Evolutionary conservation across 805 yeast genomes (phyloP), one percentile per base, ranked within the genome.

Genomic region (Wickerhamomyces rabaulensis): DNA sequence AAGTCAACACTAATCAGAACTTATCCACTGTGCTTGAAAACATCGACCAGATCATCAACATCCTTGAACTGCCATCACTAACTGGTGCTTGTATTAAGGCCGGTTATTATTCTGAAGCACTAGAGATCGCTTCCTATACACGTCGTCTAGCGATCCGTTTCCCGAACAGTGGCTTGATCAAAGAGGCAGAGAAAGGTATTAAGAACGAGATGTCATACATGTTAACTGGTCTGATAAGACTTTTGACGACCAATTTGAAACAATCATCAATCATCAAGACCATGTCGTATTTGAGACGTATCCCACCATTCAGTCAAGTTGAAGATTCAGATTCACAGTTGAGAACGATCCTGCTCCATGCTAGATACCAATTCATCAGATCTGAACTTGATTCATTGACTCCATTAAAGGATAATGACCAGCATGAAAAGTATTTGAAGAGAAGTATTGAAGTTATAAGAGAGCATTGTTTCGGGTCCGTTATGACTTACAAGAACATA

Each of bases 61-160:
- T 91, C 9, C 69, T 92, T 53, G 96, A 88, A 58, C 68, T 94
- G 29, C 97, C 99, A 1, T 75, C 95, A 2, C 63, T 92, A 41
- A 82, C 92, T 29, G 75, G 82, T 41, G 80, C 91, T n/a, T 88
- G 97, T 64, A 87, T 91, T 10, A 73, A 79, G 41, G 84, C 85
- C 41, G 96, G 96, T 0, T 87, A 86, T 58, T 94, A 91, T 60
- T 85, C 89, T 29, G 96, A 90, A 58, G 90, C 97, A 9, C 75
- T 92, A 31, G 96, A 92, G 61, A 77, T 92, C 13, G 84, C 90
- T 12, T 76, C 85, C 26, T 81, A 87, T 56, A 80, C 86, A 1
- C 76, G 83, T 51, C 74, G 95, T 45, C 69, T 94, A 21, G 69
- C 75, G 0, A 78, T 82, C 16, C 72, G 95, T 48, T 91, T 84